Conservation (phyloP, 345 rosid species). For the Hibiscus tridactylites region DNA sequence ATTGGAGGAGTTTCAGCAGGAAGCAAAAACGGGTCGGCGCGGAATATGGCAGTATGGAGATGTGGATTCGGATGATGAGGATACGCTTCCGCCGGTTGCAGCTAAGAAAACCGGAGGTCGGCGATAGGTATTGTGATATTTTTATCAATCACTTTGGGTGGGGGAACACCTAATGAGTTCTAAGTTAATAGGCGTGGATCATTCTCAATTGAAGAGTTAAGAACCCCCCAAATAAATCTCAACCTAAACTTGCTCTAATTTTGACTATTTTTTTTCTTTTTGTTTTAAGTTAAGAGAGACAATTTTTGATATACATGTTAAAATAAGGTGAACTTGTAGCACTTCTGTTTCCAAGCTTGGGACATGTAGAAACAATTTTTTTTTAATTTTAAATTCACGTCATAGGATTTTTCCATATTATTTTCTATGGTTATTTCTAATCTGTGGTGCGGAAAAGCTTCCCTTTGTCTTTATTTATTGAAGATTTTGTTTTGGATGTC, state of each 20-base stretch:
- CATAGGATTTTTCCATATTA: no score
- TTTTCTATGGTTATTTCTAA: no score
- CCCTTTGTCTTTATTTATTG: no score
- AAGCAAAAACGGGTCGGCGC: conserved; percentile 58
- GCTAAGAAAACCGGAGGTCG: conserved; percentile 58
- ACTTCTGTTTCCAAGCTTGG: not conserved
- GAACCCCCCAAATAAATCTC: not conserved
- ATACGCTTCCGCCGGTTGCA: conserved; percentile 37
- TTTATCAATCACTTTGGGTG: conserved; percentile 6
- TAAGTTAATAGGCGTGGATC: conserved; percentile 6
- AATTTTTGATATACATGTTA: not conserved
- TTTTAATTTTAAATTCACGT: no score
- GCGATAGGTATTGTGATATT: conserved; percentile 32
- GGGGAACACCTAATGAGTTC: conserved; percentile 13
- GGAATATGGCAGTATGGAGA: conserved; percentile 97
- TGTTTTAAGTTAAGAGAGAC: not conserved
- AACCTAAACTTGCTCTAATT: not conserved
- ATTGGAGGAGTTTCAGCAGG: conserved; percentile 71
- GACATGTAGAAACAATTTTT: not conserved
- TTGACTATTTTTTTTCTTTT: not conserved
- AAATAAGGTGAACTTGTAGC: not conserved
- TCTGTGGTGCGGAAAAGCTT: no score
- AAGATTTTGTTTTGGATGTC: no score
- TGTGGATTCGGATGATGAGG: conserved; percentile 90
- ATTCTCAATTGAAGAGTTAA: not conserved